These are phyloP conservation scores for Lathyrus aphaca DNA, from an alignment of 306 rosid species.

Conservation along the genomic window DNA sequence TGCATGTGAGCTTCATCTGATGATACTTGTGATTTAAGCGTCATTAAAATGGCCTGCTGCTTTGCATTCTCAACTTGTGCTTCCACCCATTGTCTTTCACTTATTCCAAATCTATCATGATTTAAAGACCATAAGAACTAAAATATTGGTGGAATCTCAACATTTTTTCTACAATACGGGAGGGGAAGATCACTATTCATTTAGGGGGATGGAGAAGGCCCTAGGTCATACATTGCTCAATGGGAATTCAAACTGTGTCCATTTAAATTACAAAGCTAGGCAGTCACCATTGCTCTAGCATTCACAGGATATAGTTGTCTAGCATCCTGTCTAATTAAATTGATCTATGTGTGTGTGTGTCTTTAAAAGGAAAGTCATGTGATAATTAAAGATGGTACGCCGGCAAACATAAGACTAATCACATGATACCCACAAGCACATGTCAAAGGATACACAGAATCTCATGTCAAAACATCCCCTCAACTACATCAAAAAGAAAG, in stretches of 20 bases:
- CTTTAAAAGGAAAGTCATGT: slow-evolving; percentile 24
- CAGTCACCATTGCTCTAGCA: neutral
- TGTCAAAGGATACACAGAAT: too few species aligned
- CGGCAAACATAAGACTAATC: neutral
- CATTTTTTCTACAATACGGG: neutral
- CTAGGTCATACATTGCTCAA: neutral
- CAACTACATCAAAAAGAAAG: slow-evolving; percentile 26
- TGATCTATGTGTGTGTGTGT: neutral
- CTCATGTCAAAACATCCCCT: slow-evolving; percentile 12
- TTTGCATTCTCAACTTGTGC: slow-evolving; percentile 97
- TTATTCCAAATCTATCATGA: slow-evolving; percentile 86
- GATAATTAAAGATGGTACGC: slow-evolving; percentile 3
- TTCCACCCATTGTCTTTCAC: slow-evolving; percentile 99
- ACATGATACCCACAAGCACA: slow-evolving; percentile 15
- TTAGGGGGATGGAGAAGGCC: neutral
- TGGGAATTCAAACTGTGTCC: neutral
- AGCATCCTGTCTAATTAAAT: slow-evolving; percentile 28
- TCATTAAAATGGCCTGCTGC: slow-evolving; percentile 86
- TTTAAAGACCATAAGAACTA: slow-evolving; percentile 30
- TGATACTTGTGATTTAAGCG: slow-evolving; percentile 86
- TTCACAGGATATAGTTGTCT: neutral
- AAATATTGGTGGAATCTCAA: slow-evolving; percentile 19
- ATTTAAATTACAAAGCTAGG: neutral
- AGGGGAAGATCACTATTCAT: neutral
- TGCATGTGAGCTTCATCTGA: slow-evolving; percentile 98